phyloP scores from a whole-genome alignment of 2,329 filamentous ascomycete species.

The Microdochium nivale region DNA sequence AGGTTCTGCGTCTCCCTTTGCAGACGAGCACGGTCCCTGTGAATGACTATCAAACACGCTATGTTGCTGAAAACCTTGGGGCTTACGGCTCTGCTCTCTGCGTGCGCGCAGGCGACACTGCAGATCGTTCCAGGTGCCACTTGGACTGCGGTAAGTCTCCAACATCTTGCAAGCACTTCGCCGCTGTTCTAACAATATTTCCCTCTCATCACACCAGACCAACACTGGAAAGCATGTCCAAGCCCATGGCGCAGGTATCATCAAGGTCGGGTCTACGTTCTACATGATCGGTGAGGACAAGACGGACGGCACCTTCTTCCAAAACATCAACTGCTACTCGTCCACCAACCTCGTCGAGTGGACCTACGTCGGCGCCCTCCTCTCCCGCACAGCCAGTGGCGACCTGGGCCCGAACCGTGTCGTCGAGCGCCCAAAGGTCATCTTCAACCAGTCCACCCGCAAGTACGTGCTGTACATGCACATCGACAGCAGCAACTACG shows the following conservation, averaged over 20 bases:
- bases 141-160: slow-evolving; percentile 31
- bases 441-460: slow-evolving; percentile 54
- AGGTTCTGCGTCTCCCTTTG: too few relatives aligned
- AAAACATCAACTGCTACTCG: slow-evolving; percentile 60
- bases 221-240: slow-evolving; percentile 48
- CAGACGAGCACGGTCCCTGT: too few relatives aligned
- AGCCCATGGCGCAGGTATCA: slow-evolving; percentile 58
- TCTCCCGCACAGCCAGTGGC: slow-evolving; percentile 39
- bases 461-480: slow-evolving; percentile 66
- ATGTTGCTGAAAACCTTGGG: not conserved
- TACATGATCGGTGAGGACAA: slow-evolving; percentile 67
- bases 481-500: slow-evolving; percentile 53
- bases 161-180: not conserved
- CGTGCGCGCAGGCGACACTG: slow-evolving; percentile 14
- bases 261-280: slow-evolving; percentile 47
- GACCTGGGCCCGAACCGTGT: slow-evolving; percentile 55
- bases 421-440: slow-evolving; percentile 59
- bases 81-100: not conserved
- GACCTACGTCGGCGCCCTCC: slow-evolving; percentile 50
- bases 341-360: slow-evolving; percentile 55
- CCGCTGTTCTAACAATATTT: not conserved
- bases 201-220: slow-evolving; percentile 19
- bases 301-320: slow-evolving; percentile 49
- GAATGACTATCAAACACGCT: too few relatives aligned
- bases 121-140: slow-evolving; percentile 35